Conservation (phyloP, 1,284 basidiomycete species). For the Rhizoctonia solani region DNA sequence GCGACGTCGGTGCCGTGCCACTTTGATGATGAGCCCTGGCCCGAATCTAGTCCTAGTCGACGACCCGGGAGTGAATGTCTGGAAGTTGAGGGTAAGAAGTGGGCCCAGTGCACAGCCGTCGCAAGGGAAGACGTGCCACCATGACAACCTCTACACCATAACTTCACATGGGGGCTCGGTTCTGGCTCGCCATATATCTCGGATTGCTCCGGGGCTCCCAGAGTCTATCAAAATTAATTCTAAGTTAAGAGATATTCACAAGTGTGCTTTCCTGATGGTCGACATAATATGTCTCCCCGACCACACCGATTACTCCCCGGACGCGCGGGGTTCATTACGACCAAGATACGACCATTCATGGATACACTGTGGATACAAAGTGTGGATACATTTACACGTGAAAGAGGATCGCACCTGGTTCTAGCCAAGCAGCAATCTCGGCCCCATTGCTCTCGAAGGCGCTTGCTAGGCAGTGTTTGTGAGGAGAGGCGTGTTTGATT, state of each 20-base stretch:
- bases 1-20: constrained; percentile 20
- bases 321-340: too few relatives aligned
- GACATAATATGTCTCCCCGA: background rate
- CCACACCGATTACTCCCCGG: background rate
- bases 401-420: background rate
- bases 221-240: constrained; percentile 8
- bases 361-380: background rate
- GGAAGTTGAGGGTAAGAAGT: background rate
- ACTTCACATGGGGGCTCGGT: constrained; percentile 16
- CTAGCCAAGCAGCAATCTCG: background rate
- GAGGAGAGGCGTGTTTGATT: background rate
- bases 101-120: constrained; percentile 26
- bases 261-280: background rate
- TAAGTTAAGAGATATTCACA: background rate
- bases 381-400: background rate
- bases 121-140: constrained; percentile 12
- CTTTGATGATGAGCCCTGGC: background rate
- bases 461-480: background rate
- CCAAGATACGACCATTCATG: background rate
- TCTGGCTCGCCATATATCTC: background rate
- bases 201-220: background rate
- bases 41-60: background rate
- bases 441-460: background rate
- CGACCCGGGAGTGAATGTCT: background rate
- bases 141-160: background rate